Base-by-base conservation (phyloP, 192 early-diverging fungal species). In the Spizellomyces punctatus region DNA sequence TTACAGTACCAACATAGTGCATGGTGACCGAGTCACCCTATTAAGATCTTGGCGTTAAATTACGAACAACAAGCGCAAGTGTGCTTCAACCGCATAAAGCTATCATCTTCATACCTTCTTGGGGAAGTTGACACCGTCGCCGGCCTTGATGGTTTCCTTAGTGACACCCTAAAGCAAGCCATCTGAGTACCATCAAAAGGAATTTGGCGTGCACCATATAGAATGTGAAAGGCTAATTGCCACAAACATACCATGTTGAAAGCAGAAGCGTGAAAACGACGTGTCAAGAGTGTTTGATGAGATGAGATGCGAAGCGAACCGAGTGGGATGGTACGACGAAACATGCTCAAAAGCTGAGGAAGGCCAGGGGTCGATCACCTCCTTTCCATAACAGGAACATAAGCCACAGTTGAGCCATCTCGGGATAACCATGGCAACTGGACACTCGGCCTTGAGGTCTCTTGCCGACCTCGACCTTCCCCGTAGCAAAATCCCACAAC, bases 71-170 rank as follows among this genome's bases (percentile, higher is more conserved):
- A 36, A 36, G 27, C 27, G 27, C 27, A 36, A 3, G 27, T 36
- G 27, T 36, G 27, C 27, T 36, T 0, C 27, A 36, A 36, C 27
- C 3, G 27, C 27, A 36, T 36, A 36, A 36, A 36, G 3, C 27
- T 36, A 3, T 36, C 27, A 3, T 3, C 3, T 36, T 36, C 27
- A 36, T 36, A 79, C 79, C 74, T 67, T 71, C 79, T 86, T 86
- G 74, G 85, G 85, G 73, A 86, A 86, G 78, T 71, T 84, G 27
- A 63, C 67, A 52, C 85, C 85, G 69, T 86, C 81, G 10, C 85
- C 85, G 44, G 85, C 66, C 46, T 58, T 71, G 70, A 86, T 74
- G 58, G 79, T 67, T 64, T 75, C 77, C 77, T 86, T 86, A 22
- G 75, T 78, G 47, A 86, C 84, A 77, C 84, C 84, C 84, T 63